Percentiles rank a stretch among this genome's conserved stretches.
Conservation (phyloP, 2,329 filamentous ascomycete genomes). For the Didymellaceae sp. region DNA sequence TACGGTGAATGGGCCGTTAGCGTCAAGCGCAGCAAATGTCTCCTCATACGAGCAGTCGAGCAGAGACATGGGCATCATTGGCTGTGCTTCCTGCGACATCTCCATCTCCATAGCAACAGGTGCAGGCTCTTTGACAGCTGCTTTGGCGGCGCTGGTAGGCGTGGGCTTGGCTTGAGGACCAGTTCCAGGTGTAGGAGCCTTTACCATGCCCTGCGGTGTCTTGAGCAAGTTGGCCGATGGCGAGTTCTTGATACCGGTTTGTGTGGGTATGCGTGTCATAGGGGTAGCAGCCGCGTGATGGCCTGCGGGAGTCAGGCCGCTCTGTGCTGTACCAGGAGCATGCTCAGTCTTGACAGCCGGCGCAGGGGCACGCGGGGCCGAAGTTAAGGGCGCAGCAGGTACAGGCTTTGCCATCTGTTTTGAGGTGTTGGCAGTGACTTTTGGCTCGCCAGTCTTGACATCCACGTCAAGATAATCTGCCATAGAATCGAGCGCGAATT, state of each 20-base stretch:
- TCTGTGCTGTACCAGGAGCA: slow-evolving; percentile 38
- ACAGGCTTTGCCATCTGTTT: slow-evolving; percentile 33
- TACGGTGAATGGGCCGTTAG: slow-evolving; percentile 40
- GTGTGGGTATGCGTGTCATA: slow-evolving; percentile 48
- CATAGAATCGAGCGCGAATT: slow-evolving; percentile 62
- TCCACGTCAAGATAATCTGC: slow-evolving; percentile 59
- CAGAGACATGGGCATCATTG: slow-evolving; percentile 35
- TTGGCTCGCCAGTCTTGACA: slow-evolving; percentile 50
- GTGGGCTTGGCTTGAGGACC: slow-evolving; percentile 43
- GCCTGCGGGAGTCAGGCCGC: slow-evolving; percentile 46
- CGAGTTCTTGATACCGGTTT: slow-evolving; percentile 47
- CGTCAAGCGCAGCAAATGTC: slow-evolving; percentile 41
- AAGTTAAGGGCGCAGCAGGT: slow-evolving; percentile 18
- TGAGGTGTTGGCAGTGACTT: slow-evolving; percentile 30
- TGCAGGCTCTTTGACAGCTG: slow-evolving; percentile 35
- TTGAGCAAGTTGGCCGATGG: slow-evolving; percentile 48
- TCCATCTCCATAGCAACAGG: slow-evolving; percentile 23
- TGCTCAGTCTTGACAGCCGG: slow-evolving; percentile 44
- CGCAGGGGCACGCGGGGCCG: slow-evolving; percentile 30
- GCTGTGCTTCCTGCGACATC: slow-evolving; percentile 34
- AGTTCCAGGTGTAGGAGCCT: slow-evolving; percentile 44
- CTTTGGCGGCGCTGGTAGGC: slow-evolving; percentile 35
- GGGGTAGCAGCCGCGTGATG: slow-evolving; percentile 42
- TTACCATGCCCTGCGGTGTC: slow-evolving; percentile 45
- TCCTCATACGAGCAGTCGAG: slow-evolving; percentile 45